phyloP scores from a whole-genome alignment of 2,329 filamentous ascomycete genomes.

The Thielaviopsis euricoi region DNA sequence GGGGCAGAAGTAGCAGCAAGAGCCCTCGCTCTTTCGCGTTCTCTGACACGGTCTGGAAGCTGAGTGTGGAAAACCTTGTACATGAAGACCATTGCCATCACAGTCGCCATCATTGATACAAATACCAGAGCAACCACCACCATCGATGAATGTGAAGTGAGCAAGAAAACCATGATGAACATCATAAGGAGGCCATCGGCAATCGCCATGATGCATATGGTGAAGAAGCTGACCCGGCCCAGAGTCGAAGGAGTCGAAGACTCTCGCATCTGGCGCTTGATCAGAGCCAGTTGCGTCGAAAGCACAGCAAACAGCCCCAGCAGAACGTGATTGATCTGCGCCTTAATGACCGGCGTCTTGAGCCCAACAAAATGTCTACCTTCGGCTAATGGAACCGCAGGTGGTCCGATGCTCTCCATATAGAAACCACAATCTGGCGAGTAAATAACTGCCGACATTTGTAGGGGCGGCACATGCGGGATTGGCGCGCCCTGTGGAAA shows the following conservation, averaged over 20 bases:
- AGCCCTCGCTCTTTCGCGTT: constrained; percentile 21
- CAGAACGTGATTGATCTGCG: constrained; percentile 42
- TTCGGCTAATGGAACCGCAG: constrained; percentile 32
- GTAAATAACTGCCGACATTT: constrained; percentile 47
- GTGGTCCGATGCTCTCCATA: constrained; percentile 47
- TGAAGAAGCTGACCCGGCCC: constrained; percentile 48
- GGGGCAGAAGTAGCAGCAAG: constrained; percentile 14
- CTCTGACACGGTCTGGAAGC: constrained; percentile 34
- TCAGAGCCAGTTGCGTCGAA: constrained; percentile 42
- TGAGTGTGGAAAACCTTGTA: constrained; percentile 45
- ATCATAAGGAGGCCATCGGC: constrained; percentile 30
- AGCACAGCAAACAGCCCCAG: constrained; percentile 38
- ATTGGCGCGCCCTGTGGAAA: constrained; percentile 43
- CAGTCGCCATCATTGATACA: constrained; percentile 36
- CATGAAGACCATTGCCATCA: constrained; percentile 40
- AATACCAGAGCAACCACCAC: constrained; percentile 38
- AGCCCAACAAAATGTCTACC: constrained; percentile 40
- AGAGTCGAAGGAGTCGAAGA: constrained; percentile 51
- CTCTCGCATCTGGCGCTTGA: constrained; percentile 49
- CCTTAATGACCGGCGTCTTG: constrained; percentile 43
- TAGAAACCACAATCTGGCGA: constrained; percentile 55
- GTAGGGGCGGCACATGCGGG: constrained; percentile 35
- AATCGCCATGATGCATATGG: constrained; percentile 37
- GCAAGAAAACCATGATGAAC: constrained; percentile 14
- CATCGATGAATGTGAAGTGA: constrained; percentile 23